Percentiles rank a stretch among this genome's conserved stretches.
These are phyloP conservation scores for Pouteria glomerata DNA, from an alignment of 148 eudicot genomes.

Conservation along the genomic window DNA sequence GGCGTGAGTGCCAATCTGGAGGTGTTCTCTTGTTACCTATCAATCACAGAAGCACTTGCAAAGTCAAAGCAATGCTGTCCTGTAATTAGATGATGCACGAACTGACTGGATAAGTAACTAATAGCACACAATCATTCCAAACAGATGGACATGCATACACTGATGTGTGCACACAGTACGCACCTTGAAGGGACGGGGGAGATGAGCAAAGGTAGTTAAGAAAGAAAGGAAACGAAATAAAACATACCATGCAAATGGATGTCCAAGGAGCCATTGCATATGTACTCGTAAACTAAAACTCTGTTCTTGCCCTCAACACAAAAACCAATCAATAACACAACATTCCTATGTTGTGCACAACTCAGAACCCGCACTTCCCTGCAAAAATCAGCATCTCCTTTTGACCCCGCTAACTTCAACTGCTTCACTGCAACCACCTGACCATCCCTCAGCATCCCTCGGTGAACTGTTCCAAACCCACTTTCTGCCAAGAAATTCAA, in stretches of 20 bases:
- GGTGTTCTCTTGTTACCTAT: slow-evolving; percentile 45
- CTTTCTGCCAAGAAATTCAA: slow-evolving; percentile 72
- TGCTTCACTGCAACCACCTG: slow-evolving; percentile 75
- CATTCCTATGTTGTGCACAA: slow-evolving; percentile 93
- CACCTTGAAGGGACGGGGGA: neutral
- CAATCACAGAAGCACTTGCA: slow-evolving; percentile 9
- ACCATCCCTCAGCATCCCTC: slow-evolving; percentile 67
- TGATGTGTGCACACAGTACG: neutral
- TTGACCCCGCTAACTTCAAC: slow-evolving; percentile 55
- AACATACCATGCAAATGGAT: slow-evolving; percentile 69
- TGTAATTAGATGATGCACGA: neutral
- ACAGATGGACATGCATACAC: neutral
- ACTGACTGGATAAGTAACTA: neutral
- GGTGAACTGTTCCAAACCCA: slow-evolving; percentile 65
- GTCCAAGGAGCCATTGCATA: slow-evolving; percentile 83
- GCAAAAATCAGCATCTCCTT: slow-evolving; percentile 81
- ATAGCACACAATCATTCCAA: neutral
- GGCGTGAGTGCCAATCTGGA: slow-evolving; percentile 57
- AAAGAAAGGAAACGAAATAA: slow-evolving; percentile 2
- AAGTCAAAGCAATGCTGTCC: neutral
- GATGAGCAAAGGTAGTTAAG: neutral
- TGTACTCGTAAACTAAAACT: slow-evolving; percentile 69
- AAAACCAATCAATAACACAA: slow-evolving; percentile 80
- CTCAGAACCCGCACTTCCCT: slow-evolving; percentile 75
- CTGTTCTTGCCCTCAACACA: slow-evolving; percentile 60